Evolutionary conservation across 768 basidiomycete species (phyloP).

Genomic region (Lactarius pseudohatsudake): DNA sequence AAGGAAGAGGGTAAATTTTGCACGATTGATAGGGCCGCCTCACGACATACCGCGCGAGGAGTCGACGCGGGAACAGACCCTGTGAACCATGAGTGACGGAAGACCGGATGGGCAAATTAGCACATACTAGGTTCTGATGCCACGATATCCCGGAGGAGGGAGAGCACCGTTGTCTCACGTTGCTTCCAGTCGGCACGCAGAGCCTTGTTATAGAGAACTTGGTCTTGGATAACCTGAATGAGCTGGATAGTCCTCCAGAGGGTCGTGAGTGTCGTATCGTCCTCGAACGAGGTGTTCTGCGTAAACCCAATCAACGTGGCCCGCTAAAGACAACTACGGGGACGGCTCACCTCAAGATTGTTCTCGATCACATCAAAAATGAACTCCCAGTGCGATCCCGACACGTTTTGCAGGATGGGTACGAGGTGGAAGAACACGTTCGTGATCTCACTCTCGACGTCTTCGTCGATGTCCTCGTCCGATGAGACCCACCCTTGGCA

Average conservation of each 20-base stretch:
- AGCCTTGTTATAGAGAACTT: constrained; percentile 68
- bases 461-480: constrained; percentile 66
- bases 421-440: constrained; percentile 71
- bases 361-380: constrained; percentile 87
- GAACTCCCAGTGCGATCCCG: constrained; percentile 90
- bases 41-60: constrained; percentile 67
- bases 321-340: background rate
- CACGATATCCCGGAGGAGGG: constrained; percentile 60
- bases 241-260: constrained; percentile 72
- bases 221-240: constrained; percentile 64
- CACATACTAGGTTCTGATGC: constrained; percentile 51
- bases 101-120: background rate
- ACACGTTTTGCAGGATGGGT: constrained; percentile 83
- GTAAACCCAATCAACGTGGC: background rate
- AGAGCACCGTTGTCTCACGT: constrained; percentile 51
- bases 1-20: constrained; percentile 63
- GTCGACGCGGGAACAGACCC: constrained; percentile 39
- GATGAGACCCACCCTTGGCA: constrained; percentile 79
- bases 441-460: constrained; percentile 76
- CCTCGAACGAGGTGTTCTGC: constrained; percentile 60
- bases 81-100: constrained; percentile 11
- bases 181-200: constrained; percentile 70
- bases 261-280: constrained; percentile 55
- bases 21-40: constrained; percentile 65
- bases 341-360: constrained; percentile 74